These are phyloP conservation scores for Boletus rubroflammeus DNA, from an alignment of 768 basidiomycete genomes.

Conservation along the genomic window DNA sequence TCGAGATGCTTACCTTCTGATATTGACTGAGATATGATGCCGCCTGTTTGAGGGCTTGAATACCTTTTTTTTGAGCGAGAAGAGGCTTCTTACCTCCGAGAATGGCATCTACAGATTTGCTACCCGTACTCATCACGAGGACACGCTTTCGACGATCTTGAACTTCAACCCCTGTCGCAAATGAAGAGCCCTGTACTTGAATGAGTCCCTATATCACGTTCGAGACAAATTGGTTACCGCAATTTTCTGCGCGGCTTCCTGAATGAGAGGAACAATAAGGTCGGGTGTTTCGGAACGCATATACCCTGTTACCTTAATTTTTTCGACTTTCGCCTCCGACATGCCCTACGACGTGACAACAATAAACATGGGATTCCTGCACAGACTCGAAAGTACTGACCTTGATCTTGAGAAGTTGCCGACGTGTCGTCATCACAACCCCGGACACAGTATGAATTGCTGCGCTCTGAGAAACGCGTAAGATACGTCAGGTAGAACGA, in stretches of 20 bases:
- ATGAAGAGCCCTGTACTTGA: conserved; percentile 72
- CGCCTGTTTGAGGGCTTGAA: conserved; percentile 46
- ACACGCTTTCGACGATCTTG: conserved; percentile 82
- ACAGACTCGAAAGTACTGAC: conserved; percentile 35
- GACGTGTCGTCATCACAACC: conserved; percentile 87
- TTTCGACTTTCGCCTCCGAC: conserved; percentile 97
- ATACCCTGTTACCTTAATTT: conserved; percentile 67
- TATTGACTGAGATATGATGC: conserved; percentile 89
- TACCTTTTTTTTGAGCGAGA: not conserved
- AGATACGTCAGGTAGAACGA: not conserved
- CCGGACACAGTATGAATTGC: conserved; percentile 84
- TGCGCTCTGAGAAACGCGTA: conserved; percentile 47
- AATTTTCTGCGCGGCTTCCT: conserved; percentile 92
- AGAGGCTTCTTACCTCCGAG: conserved; percentile 61
- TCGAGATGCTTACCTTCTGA: conserved; percentile 62
- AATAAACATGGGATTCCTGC: not conserved
- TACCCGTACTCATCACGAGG: conserved; percentile 83
- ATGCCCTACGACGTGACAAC: conserved; percentile 57
- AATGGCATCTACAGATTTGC: conserved; percentile 85
- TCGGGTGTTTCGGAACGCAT: conserved; percentile 3
- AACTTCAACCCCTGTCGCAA: conserved; percentile 89
- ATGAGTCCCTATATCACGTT: not conserved
- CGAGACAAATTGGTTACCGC: conserved; percentile 41
- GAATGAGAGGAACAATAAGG: not conserved
- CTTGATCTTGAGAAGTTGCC: conserved; percentile 92